Percentiles rank a stretch among this genome's conserved stretches.
phyloP scores from a whole-genome alignment of 2,329 filamentous ascomycete genomes.

The Aspergillus ibericus region DNA sequence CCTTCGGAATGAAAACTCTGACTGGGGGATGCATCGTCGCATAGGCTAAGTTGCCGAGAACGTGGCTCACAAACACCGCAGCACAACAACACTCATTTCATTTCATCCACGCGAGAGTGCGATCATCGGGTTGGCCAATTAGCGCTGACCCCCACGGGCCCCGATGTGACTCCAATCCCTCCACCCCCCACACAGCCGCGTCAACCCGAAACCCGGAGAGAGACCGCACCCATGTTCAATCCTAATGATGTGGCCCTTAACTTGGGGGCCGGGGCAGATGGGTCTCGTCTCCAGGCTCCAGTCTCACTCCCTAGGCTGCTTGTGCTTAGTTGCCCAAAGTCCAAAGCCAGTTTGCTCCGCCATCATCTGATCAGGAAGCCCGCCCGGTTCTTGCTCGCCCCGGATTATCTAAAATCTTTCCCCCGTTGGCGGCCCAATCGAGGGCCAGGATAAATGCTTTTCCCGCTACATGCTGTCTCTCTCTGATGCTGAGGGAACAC shows the following conservation, averaged over 20 bases:
- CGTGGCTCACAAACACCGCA: neutral
- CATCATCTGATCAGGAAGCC: neutral
- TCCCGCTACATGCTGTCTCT: neutral
- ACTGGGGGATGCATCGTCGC: neutral
- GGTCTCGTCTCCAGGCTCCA: neutral
- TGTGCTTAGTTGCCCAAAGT: neutral
- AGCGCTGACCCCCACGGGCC: neutral
- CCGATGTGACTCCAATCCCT: neutral
- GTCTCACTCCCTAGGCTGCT: neutral
- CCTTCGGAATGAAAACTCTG: neutral
- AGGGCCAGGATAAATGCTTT: neutral
- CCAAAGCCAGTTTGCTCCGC: neutral
- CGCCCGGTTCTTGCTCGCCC: neutral
- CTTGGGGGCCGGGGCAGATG: neutral
- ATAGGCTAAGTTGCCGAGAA: neutral
- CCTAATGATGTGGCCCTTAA: neutral
- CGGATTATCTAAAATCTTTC: neutral
- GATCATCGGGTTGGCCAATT: neutral
- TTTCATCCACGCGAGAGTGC: neutral
- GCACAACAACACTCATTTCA: neutral
- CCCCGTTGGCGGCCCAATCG: neutral
- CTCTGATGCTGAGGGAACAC: neutral
- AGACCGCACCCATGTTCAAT: neutral
- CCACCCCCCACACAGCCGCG: neutral
- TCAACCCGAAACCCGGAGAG: constrained; percentile 2